A percentile compares a stretch with the other conserved stretches of the same genome.
These are phyloP conservation scores for Effrenium voratum DNA, from an alignment of 73 alveolate species.

Conservation along the genomic window DNA sequence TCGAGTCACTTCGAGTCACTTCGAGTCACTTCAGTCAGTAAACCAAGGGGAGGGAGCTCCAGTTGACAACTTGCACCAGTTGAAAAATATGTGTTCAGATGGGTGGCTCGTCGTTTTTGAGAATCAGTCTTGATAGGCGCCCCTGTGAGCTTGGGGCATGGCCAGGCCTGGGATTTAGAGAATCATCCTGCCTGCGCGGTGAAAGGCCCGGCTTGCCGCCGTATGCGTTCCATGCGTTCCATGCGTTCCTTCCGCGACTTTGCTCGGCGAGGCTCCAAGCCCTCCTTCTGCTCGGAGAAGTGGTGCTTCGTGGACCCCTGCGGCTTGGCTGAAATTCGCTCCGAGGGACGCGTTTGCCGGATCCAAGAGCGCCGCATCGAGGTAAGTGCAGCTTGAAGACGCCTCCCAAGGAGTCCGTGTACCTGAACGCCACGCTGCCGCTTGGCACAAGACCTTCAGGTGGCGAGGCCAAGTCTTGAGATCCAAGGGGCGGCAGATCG, in stretches of 20 bases:
- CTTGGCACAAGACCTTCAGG: not conserved
- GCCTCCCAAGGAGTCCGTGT: conserved; percentile 72
- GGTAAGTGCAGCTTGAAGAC: conserved; percentile 62
- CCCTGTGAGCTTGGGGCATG: too few species aligned
- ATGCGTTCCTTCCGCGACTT: too few species aligned
- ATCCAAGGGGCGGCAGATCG: conserved; percentile 42
- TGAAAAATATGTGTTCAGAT: too few species aligned
- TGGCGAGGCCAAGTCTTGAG: not conserved
- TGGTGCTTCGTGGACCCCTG: conserved; percentile 86
- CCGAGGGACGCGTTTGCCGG: not conserved
- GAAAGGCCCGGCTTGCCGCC: too few species aligned
- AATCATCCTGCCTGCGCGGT: conserved; percentile 61
- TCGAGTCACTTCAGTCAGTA: too few species aligned
- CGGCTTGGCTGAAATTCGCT: not conserved
- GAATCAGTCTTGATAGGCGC: too few species aligned
- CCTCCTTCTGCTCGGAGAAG: conserved; percentile 41
- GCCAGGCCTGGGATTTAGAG: conserved; percentile 65
- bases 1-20: too few species aligned
- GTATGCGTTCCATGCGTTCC: too few species aligned
- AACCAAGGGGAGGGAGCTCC: too few species aligned
- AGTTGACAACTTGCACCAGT: too few species aligned
- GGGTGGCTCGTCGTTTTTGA: too few species aligned
- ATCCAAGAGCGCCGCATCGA: not conserved
- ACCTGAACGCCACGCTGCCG: conserved; percentile 50
- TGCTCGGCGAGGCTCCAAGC: conserved; percentile 10